Conservation (phyloP, 805 yeast genomes). For the Teunomyces cretensis region DNA sequence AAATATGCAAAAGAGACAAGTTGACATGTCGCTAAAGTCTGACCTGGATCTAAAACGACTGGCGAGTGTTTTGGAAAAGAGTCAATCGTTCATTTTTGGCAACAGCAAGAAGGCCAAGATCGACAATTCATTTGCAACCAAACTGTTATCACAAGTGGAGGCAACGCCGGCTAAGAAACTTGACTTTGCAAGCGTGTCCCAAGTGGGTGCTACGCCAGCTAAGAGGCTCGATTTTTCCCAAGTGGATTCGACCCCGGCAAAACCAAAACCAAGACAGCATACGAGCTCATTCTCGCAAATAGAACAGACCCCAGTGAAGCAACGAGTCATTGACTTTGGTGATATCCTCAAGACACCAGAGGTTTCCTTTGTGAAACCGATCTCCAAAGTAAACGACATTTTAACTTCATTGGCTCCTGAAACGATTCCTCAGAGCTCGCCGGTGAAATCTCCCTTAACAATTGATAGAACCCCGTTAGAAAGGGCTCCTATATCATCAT, state of each 20-base stretch:
- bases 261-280: not conserved
- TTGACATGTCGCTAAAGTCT: conserved; percentile 30
- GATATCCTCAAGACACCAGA: conserved; percentile 11
- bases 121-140: not conserved
- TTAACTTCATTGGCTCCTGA: not conserved
- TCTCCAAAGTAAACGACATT: not conserved
- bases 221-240: conserved; percentile 10
- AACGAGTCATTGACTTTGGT: conserved; percentile 1
- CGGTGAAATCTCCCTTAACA: conserved; percentile 4
- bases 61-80: conserved; percentile 3
- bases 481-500: not conserved
- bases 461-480: conserved; percentile 3
- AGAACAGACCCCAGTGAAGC: conserved; percentile 29
- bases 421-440: not conserved
- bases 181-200: not conserved
- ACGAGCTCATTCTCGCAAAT: conserved; percentile 20
- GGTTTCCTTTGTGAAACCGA: conserved; percentile 7
- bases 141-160: conserved; percentile 20
- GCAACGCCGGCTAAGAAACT: conserved; percentile 1
- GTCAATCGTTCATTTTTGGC: conserved; percentile 29
- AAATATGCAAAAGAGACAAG: conserved; percentile 38
- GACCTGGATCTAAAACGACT: conserved; percentile 4
- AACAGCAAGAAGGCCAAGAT: conserved; percentile 23
- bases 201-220: conserved; percentile 22
- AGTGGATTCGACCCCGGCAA: not conserved